These are phyloP conservation scores for Hibiscus tridactylites DNA, from an alignment of 345 rosid genomes.

Conservation along the genomic window DNA sequence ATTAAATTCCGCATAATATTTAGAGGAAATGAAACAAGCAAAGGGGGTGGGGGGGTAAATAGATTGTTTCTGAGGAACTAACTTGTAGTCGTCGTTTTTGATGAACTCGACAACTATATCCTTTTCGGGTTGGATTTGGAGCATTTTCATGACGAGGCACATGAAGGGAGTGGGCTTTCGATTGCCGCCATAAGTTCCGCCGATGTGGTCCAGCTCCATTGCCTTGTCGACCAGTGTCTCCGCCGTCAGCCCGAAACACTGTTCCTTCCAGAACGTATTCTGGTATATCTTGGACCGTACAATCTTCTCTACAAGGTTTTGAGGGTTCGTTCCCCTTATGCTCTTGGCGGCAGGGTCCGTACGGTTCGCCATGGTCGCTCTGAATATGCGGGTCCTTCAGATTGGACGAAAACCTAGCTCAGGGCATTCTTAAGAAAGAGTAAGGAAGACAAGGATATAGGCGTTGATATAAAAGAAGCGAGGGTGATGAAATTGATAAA, in stretches of 20 bases:
- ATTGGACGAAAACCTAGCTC: background rate
- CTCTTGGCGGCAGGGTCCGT: conserved; percentile 61
- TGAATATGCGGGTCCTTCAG: background rate
- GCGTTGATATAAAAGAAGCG: no score
- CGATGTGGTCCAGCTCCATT: conserved; percentile 69
- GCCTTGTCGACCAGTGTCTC: conserved; percentile 72
- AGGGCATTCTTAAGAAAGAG: no score
- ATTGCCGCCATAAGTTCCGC: conserved; percentile 55
- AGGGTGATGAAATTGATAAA: no score
- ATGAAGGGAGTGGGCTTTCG: conserved; percentile 62
- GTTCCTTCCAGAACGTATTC: conserved; percentile 67
- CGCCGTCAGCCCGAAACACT: conserved; percentile 62
- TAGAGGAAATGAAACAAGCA: background rate
- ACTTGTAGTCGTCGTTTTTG: conserved; percentile 67
- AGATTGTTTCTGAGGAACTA: background rate
- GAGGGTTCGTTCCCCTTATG: conserved; percentile 63
- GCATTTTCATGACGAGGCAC: conserved; percentile 61
- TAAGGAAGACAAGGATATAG: no score
- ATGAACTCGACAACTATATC: conserved; percentile 69
- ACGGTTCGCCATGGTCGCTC: conserved; percentile 36
- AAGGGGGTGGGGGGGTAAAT: no score
- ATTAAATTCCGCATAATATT: background rate
- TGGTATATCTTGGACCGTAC: conserved; percentile 56
- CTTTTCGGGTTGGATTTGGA: conserved; percentile 70
- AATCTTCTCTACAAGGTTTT: conserved; percentile 60